Percentiles rank a stretch among this genome's conserved stretches.
Conservation (phyloP, 495 filamentous ascomycete genomes). For the Bathelium albidoporum region DNA sequence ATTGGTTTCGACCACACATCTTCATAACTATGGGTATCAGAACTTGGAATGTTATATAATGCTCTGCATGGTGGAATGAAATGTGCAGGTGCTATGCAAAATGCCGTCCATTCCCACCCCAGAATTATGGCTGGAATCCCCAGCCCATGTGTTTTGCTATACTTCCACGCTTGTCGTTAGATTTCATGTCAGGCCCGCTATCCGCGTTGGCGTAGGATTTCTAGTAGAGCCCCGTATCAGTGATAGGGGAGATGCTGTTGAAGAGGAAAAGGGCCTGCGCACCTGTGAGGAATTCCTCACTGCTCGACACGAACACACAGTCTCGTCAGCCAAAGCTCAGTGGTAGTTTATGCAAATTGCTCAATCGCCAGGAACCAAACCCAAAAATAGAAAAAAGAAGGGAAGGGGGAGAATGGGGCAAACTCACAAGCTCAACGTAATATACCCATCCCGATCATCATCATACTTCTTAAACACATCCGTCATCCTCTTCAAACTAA, state of each 20-base stretch:
- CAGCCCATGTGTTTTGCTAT: neutral
- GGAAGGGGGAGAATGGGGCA: neutral
- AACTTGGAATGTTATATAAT: neutral
- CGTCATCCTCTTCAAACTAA: constrained; percentile 93
- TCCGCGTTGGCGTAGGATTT: constrained; percentile 24
- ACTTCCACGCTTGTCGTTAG: neutral
- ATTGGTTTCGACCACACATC: neutral
- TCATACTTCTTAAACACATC: constrained; percentile 99
- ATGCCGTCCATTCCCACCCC: neutral
- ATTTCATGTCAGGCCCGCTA: neutral
- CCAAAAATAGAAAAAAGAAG: neutral
- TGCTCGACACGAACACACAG: constrained; percentile 12
- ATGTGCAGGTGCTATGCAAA: neutral
- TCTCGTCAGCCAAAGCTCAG: constrained; percentile 6
- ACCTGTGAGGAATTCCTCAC: constrained; percentile 39
- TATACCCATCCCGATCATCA: constrained; percentile 78
- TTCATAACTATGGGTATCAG: constrained; percentile 1
- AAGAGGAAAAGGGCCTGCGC: constrained; percentile 36
- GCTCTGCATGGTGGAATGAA: neutral
- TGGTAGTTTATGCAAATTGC: neutral
- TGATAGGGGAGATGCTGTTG: constrained; percentile 32
- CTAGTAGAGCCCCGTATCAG: constrained; percentile 37
- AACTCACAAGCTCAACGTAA: constrained; percentile 36
- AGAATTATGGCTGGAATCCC: neutral
- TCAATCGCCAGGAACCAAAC: neutral